Conservation (phyloP, 2,329 filamentous ascomycete species). For the Fusarium sp. region DNA sequence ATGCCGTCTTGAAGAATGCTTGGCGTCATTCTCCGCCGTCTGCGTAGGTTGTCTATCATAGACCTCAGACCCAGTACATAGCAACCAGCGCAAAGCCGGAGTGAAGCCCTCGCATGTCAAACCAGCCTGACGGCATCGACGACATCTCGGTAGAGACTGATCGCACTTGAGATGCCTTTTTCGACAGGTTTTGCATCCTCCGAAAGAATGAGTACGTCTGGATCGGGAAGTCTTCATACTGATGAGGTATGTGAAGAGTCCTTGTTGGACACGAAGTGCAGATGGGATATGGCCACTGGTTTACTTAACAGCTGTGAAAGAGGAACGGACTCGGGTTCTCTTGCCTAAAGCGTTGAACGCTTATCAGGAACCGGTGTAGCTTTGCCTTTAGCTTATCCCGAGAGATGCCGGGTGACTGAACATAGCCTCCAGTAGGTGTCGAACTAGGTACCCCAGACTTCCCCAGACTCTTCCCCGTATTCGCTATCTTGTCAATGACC, state of each 20-base stretch:
- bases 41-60: constrained; percentile 28
- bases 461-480: no score
- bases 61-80: constrained; percentile 31
- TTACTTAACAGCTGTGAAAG: constrained; percentile 21
- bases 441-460: no score
- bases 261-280: not conserved
- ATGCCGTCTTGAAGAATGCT: constrained; percentile 34
- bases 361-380: constrained; percentile 13
- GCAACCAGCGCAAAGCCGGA: constrained; percentile 31
- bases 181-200: constrained; percentile 38
- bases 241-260: not conserved
- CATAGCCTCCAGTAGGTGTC: no score
- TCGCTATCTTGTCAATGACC: no score
- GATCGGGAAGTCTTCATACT: constrained; percentile 27
- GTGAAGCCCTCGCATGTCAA: constrained; percentile 35
- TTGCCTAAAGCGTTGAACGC: constrained; percentile 5
- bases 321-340: constrained; percentile 27
- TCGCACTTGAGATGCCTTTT: constrained; percentile 40
- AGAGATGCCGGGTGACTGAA: constrained; percentile 2
- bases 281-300: not conserved
- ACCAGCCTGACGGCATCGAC: constrained; percentile 29
- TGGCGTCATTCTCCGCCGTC: constrained; percentile 11
- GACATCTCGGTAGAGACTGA: constrained; percentile 29
- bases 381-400: constrained; percentile 1
- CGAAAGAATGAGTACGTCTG: constrained; percentile 35